Base-by-base conservation (phyloP, 306 rosid genomes). In the Malus sieversii region DNA sequence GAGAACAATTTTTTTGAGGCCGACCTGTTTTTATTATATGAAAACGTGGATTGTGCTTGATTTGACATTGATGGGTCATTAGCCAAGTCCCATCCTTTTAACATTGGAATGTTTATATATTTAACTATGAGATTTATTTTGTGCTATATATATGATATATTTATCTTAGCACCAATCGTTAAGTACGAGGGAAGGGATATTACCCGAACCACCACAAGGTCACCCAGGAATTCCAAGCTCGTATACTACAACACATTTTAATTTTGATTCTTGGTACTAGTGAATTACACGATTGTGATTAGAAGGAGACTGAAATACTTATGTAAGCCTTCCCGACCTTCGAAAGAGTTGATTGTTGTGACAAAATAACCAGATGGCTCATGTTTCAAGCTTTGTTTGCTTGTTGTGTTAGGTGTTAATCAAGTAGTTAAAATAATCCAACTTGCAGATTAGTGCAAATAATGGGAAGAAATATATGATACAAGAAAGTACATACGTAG, bases 251-350 rank as follows among this genome's bases (percentile, higher is more conserved):
- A 0, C 2, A 38, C 42, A 38, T 38, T 33, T 38, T 38, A 38
- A 38, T 38, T 38, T 38, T 38, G 42, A 38, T 38, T 38, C 7
- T 0, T 38, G 0, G 2, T 38, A 38, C 10, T 7, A 0, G 10
- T 38, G 2, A 38, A 38, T 38, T 9, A 38, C 42, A 38, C 10
- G 0, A 38, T 38, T 2, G 0, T 38, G 10, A 38, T 38, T 9
- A 38, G 42, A 38, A 0, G 9, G 0, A 1, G 0, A 0, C 2
- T 38, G 2, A 38, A 7, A 38, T 0, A 0, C 9, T 0, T 38
- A 38, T 7, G 10, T 38, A 38, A 38, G 0, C 0, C 9, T 38
- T 38, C 10, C 2, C 7, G 0, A 38, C 9, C 2, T 38, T 38
- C 9, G 9, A 38, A 38, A 38, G 2, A 38, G 42, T 38, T 38